phyloP scores from a whole-genome alignment of 441 rosid species.

The Kokia cookei region DNA sequence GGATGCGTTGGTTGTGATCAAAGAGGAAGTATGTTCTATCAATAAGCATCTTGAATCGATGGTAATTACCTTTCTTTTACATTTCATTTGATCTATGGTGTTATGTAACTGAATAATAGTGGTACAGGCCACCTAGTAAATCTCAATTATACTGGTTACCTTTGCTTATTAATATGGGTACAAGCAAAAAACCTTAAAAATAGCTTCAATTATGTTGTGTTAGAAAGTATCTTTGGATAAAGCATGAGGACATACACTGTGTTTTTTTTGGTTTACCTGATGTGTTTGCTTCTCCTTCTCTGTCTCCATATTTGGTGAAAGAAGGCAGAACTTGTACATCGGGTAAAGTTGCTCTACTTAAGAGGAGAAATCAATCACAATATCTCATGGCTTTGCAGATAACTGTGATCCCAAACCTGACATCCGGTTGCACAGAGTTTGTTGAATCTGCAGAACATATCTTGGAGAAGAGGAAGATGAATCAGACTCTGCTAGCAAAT shows the following conservation, averaged over 20 bases:
- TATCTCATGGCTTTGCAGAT: constrained; percentile 42
- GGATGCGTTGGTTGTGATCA: constrained; percentile 82
- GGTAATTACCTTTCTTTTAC: constrained; percentile 26
- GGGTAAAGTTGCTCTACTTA: not conserved
- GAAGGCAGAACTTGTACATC: not conserved
- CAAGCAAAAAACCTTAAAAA: not conserved
- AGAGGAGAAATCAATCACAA: not conserved
- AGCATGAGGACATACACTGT: not conserved
- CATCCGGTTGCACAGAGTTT: constrained; percentile 86
- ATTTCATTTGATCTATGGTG: not conserved
- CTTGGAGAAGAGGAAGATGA: constrained; percentile 91
- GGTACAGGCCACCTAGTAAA: not conserved
- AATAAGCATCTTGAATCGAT: constrained; percentile 89
- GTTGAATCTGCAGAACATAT: constrained; percentile 77
- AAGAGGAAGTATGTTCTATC: constrained; percentile 76
- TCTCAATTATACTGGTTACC: not conserved
- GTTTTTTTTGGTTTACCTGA: not conserved
- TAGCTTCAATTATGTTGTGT: not conserved
- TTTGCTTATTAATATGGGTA: not conserved
- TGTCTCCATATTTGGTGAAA: not conserved
- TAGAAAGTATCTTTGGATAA: not conserved
- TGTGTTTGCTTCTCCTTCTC: not conserved
- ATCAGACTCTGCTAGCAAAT: constrained; percentile 77
- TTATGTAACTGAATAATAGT: too few relatives aligned
- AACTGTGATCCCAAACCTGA: constrained; percentile 65